Percentiles rank a stretch among this genome's conserved stretches.
Evolutionary conservation across 768 basidiomycete species (phyloP).

Genomic region (Leccinum broughii): DNA sequence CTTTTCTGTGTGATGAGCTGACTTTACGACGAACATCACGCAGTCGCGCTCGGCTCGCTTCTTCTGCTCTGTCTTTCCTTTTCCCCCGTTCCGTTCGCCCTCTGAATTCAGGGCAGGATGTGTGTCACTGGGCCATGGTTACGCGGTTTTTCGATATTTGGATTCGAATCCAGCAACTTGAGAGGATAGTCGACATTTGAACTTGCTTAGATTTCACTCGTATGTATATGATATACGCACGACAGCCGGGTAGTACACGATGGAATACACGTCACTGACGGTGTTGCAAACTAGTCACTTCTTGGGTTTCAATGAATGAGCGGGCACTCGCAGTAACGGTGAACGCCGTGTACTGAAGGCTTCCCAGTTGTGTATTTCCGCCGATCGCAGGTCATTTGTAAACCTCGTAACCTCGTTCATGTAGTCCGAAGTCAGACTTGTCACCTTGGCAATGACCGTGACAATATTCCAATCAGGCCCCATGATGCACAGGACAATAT

Average conservation of each 20-base stretch:
- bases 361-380: too few relatives aligned
- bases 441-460: too few relatives aligned
- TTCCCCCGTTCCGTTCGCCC: too few relatives aligned
- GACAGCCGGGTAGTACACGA: conserved; percentile 29
- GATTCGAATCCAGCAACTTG: not conserved
- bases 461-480: too few relatives aligned
- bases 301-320: not conserved
- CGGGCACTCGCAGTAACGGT: not conserved
- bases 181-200: not conserved
- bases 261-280: not conserved
- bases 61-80: conserved; percentile 27
- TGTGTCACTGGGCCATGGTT: too few relatives aligned
- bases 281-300: not conserved
- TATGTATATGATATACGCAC: not conserved
- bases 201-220: not conserved
- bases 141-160: too few relatives aligned
- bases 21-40: conserved; percentile 6
- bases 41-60: conserved; percentile 38
- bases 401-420: too few relatives aligned
- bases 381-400: too few relatives aligned
- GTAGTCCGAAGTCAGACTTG: too few relatives aligned
- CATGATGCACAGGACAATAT: too few relatives aligned
- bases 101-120: too few relatives aligned
- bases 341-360: too few relatives aligned
- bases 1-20: conserved; percentile 1